These are phyloP conservation scores for Geotrichum europaeum DNA, from an alignment of 1,139 yeast species.

Conservation along the genomic window DNA sequence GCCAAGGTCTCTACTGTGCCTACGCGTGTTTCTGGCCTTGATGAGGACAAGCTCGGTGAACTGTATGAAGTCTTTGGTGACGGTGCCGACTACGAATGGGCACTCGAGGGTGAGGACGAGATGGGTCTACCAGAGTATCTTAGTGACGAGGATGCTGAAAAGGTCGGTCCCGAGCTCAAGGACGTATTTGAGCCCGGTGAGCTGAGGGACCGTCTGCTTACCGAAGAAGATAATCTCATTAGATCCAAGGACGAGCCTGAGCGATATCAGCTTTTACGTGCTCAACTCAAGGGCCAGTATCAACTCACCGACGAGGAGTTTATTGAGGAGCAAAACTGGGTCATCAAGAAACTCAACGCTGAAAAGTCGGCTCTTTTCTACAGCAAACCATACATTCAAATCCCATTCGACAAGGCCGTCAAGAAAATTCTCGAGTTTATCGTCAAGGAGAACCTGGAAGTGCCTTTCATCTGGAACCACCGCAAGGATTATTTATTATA, in stretches of 20 bases:
- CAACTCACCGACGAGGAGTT: slow-evolving; percentile 61
- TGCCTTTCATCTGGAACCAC: slow-evolving; percentile 95
- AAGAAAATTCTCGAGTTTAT: slow-evolving; percentile 73
- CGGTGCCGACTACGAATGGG: slow-evolving; percentile 98
- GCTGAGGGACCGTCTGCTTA: slow-evolving; percentile 79
- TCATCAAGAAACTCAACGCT: slow-evolving; percentile 41
- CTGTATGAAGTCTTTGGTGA: slow-evolving; percentile 93
- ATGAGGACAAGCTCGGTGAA: slow-evolving; percentile 88
- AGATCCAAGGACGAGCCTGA: slow-evolving; percentile 89
- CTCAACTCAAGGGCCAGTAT: slow-evolving; percentile 51
- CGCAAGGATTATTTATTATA: slow-evolving; percentile 79
- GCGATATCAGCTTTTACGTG: slow-evolving; percentile 74
- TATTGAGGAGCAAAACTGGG: slow-evolving; percentile 71
- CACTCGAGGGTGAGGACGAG: slow-evolving; percentile 55
- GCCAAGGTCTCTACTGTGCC: slow-evolving; percentile 33
- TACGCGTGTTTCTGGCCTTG: slow-evolving; percentile 55
- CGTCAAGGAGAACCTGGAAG: slow-evolving; percentile 74
- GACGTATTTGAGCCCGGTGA: slow-evolving; percentile 96
- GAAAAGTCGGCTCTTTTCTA: slow-evolving; percentile 24
- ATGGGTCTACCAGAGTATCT: slow-evolving; percentile 47
- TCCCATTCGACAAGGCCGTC: slow-evolving; percentile 65
- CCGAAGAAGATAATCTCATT: slow-evolving; percentile 85
- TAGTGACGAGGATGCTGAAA: slow-evolving; percentile 38
- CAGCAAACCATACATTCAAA: slow-evolving; percentile 41
- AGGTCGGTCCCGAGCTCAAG: slow-evolving; percentile 55